phyloP scores from a whole-genome alignment of 768 basidiomycete genomes.

The Grammothele lineata region DNA sequence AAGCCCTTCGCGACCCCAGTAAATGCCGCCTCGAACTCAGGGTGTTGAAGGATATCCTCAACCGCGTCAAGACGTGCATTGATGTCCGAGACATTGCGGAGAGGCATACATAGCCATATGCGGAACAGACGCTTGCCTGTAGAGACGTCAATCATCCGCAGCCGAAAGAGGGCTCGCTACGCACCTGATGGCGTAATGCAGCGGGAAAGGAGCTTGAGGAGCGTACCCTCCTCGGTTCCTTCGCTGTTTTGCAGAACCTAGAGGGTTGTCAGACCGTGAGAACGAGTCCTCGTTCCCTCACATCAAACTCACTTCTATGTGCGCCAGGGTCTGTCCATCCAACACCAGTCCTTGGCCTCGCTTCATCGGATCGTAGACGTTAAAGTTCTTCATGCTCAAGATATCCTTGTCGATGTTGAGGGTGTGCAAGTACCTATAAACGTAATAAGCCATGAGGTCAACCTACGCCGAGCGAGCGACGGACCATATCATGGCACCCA shows the following conservation, averaged over 20 bases:
- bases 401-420: slow-evolving; percentile 96
- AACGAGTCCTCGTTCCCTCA: slow-evolving; percentile 26
- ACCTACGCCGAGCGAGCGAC: too few relatives aligned
- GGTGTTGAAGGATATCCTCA: slow-evolving; percentile 80
- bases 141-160: background rate
- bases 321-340: slow-evolving; percentile 93
- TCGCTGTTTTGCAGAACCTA: slow-evolving; percentile 86
- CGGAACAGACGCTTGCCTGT: slow-evolving; percentile 94
- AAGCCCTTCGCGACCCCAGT: slow-evolving; percentile 71
- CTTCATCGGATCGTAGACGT: slow-evolving; percentile 94
- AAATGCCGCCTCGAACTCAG: slow-evolving; percentile 74
- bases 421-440: slow-evolving; percentile 84
- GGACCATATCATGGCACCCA: slow-evolving; percentile 91
- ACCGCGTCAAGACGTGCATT: slow-evolving; percentile 94
- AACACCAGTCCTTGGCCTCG: slow-evolving; percentile 80
- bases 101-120: slow-evolving; percentile 93
- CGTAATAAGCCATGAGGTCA: too few relatives aligned
- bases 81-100: slow-evolving; percentile 78
- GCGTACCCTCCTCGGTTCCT: slow-evolving; percentile 87
- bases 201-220: slow-evolving; percentile 74
- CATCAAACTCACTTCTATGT: too few relatives aligned
- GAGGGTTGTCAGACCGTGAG: slow-evolving; percentile 1
- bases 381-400: slow-evolving; percentile 95
- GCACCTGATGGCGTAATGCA: slow-evolving; percentile 91
- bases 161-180: slow-evolving; percentile 16